These are phyloP conservation scores for Fraxinus nigra DNA, from an alignment of 305 asterid species.

Conservation along the genomic window DNA sequence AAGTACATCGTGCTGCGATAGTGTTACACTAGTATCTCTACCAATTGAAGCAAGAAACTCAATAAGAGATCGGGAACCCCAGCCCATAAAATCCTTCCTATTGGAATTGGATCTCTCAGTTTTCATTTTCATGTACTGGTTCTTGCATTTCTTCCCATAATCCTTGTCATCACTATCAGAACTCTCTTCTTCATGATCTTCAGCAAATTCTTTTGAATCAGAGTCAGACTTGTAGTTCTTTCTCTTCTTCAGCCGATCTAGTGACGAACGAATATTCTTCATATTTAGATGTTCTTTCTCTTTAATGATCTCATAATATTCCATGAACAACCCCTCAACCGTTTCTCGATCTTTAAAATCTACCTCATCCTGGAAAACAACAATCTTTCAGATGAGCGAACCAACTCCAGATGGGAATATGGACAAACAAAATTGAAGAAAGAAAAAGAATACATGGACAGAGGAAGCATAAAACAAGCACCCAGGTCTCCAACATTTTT, in stretches of 20 bases:
- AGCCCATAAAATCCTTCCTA: slow-evolving; percentile 53
- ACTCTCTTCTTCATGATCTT: slow-evolving; percentile 39
- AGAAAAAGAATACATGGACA: neutral
- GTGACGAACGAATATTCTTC: slow-evolving; percentile 46
- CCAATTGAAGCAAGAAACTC: slow-evolving; percentile 67
- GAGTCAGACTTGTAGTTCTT: slow-evolving; percentile 27
- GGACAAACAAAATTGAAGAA: neutral
- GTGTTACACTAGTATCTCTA: slow-evolving; percentile 39
- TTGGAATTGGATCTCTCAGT: slow-evolving; percentile 38
- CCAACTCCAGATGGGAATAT: slow-evolving; percentile 6
- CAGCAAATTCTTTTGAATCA: slow-evolving; percentile 43
- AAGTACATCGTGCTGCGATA: slow-evolving; percentile 57
- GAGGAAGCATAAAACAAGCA: neutral
- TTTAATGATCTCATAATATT: slow-evolving; percentile 61
- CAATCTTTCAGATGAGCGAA: slow-evolving; percentile 16
- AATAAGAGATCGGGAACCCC: slow-evolving; percentile 75
- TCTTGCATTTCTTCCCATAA: slow-evolving; percentile 24
- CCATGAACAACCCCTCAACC: slow-evolving; percentile 71
- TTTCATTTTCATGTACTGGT: slow-evolving; percentile 33
- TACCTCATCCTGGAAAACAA: slow-evolving; percentile 55
- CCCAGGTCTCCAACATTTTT: neutral
- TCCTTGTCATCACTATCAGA: slow-evolving; percentile 47
- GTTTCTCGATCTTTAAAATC: slow-evolving; percentile 69
- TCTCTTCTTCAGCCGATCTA: slow-evolving; percentile 27
- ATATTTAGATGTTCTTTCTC: slow-evolving; percentile 39